These are phyloP conservation scores for Trichocomaceae sp. DNA, from an alignment of 2,329 filamentous ascomycete species.

Conservation along the genomic window DNA sequence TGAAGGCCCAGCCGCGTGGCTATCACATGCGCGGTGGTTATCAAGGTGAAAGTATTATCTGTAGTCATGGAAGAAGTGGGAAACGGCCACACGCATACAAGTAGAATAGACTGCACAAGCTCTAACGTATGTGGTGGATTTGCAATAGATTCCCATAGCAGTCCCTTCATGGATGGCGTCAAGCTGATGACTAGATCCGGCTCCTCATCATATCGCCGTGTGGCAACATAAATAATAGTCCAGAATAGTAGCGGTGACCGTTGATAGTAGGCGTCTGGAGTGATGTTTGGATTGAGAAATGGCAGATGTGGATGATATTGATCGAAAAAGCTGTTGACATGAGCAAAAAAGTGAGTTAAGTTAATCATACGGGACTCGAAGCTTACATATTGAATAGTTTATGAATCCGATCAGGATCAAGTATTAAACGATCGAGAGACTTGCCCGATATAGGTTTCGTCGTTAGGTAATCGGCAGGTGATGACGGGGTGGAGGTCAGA, in stretches of 20 bases:
- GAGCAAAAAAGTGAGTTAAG: neutral
- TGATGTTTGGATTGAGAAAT: neutral
- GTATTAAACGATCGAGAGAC: neutral
- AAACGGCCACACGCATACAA: slow-evolving; percentile 21
- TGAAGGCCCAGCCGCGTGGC: slow-evolving; percentile 19
- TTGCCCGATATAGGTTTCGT: neutral
- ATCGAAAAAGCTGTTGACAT: slow-evolving; percentile 8
- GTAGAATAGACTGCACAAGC: slow-evolving; percentile 18
- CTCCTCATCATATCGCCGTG: slow-evolving; percentile 12
- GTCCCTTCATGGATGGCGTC: slow-evolving; percentile 8
- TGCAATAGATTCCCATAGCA: slow-evolving; percentile 16
- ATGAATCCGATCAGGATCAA: neutral
- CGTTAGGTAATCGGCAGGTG: too few relatives aligned
- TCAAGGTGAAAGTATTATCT: slow-evolving; percentile 16
- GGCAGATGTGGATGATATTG: slow-evolving; percentile 8
- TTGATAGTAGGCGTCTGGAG: slow-evolving; percentile 12
- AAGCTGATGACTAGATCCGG: slow-evolving; percentile 10
- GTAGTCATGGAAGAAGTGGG: slow-evolving; percentile 16
- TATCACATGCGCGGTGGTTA: slow-evolving; percentile 17
- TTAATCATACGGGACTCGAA: neutral
- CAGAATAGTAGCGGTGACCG: slow-evolving; percentile 14
- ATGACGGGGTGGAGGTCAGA: neutral
- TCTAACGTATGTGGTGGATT: slow-evolving; percentile 17
- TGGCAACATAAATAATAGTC: slow-evolving; percentile 14
- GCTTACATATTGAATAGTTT: slow-evolving; percentile 8